phyloP scores from a whole-genome alignment of 768 basidiomycete genomes.

The Podaxis sp. region DNA sequence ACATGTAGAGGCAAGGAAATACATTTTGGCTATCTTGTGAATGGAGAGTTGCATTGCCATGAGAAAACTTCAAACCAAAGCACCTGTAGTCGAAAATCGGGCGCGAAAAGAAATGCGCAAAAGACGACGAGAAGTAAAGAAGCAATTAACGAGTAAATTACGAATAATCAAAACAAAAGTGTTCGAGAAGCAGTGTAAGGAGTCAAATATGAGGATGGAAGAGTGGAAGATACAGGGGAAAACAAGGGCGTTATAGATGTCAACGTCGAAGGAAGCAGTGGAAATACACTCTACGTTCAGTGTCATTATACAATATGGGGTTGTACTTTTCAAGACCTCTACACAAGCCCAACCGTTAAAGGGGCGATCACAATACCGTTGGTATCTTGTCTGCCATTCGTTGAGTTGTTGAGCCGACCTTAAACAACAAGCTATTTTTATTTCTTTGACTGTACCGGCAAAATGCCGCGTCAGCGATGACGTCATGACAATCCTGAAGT shows the following conservation, averaged over 20 bases:
- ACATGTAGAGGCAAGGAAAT: background rate
- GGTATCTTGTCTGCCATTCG: too few species aligned
- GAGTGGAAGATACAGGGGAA: background rate
- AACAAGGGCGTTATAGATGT: background rate
- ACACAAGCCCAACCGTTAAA: too few species aligned
- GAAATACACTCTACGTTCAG: too few species aligned
- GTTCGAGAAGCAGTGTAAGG: background rate
- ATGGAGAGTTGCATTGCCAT: conserved; percentile 3
- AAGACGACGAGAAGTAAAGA: background rate
- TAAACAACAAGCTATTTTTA: too few species aligned
- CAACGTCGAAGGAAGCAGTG: background rate
- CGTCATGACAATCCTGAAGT: too few species aligned
- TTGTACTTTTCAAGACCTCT: too few species aligned
- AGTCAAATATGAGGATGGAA: background rate
- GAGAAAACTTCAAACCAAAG: background rate
- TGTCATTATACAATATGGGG: too few species aligned
- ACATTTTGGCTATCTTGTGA: background rate
- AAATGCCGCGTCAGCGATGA: too few species aligned
- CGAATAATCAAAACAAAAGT: background rate
- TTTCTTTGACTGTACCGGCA: too few species aligned
- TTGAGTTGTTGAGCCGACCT: too few species aligned
- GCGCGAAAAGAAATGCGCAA: background rate
- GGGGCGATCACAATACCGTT: too few species aligned
- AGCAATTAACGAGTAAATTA: background rate
- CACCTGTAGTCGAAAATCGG: background rate